Evolutionary conservation across 2,329 filamentous ascomycete genomes (phyloP).

Genomic region (Aplosporella prunicola): DNA sequence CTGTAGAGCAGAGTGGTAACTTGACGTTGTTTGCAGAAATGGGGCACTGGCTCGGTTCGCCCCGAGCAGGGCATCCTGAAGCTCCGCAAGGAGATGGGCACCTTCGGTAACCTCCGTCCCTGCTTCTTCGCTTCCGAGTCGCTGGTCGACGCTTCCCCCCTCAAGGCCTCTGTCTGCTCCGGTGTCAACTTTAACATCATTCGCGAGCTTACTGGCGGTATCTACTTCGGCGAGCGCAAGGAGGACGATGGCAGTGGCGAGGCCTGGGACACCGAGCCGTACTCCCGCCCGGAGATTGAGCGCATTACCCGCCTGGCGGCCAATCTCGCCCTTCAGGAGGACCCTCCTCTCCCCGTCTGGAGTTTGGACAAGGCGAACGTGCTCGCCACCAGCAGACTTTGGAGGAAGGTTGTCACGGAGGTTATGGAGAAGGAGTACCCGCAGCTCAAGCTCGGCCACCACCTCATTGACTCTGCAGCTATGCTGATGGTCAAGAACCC

Average conservation of each 20-base stretch:
- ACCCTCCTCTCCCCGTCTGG: slow-evolving; percentile 71
- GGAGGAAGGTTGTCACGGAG: slow-evolving; percentile 79
- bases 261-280: slow-evolving; percentile 79
- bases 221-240: slow-evolving; percentile 88
- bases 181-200: slow-evolving; percentile 90
- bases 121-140: slow-evolving; percentile 90
- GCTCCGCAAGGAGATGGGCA: slow-evolving; percentile 86
- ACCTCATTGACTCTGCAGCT: slow-evolving; percentile 91
- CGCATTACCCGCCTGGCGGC: slow-evolving; percentile 75
- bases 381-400: slow-evolving; percentile 78
- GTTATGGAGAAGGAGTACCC: slow-evolving; percentile 85
- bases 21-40: slow-evolving; percentile 49
- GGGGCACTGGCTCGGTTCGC: slow-evolving; percentile 79
- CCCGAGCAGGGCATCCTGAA: slow-evolving; percentile 86
- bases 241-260: slow-evolving; percentile 67
- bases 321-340: slow-evolving; percentile 65
- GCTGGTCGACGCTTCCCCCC: slow-evolving; percentile 73
- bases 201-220: slow-evolving; percentile 82
- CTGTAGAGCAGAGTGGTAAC: slow-evolving; percentile 13
- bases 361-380: slow-evolving; percentile 96
- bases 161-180: slow-evolving; percentile 75
- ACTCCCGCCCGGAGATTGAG: slow-evolving; percentile 77
- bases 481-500: slow-evolving; percentile 98
- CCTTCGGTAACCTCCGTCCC: slow-evolving; percentile 90
- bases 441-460: slow-evolving; percentile 71